Percentiles rank a stretch among this genome's conserved stretches.
Evolutionary conservation across 345 rosid genomes (phyloP).

Genomic region (Ceriops decandra): DNA sequence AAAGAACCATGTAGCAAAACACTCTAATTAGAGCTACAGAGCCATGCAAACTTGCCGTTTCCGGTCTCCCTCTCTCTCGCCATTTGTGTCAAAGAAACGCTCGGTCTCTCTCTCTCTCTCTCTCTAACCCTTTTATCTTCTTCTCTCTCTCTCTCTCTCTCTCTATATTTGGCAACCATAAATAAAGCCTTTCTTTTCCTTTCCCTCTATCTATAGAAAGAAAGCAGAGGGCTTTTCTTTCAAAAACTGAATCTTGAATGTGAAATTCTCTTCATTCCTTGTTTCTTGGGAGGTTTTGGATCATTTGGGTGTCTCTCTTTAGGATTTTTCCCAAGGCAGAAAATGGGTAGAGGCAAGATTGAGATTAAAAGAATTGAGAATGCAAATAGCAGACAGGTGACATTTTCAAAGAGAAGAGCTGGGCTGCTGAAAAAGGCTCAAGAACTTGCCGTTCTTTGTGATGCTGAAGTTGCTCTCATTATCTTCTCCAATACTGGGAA

Average conservation of each 20-base stretch:
- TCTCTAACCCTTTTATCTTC: slow-evolving; percentile 23
- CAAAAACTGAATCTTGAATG: slow-evolving; percentile 3
- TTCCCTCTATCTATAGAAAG: slow-evolving; percentile 1
- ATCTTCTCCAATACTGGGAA: slow-evolving; percentile 91
- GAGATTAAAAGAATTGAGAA: slow-evolving; percentile 94
- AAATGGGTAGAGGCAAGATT: slow-evolving; percentile 91
- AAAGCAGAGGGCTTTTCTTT: slow-evolving; percentile 2
- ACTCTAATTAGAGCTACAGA: slow-evolving; percentile 41
- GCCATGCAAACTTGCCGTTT: slow-evolving; percentile 69
- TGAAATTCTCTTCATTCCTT: neutral
- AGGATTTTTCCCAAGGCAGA: neutral
- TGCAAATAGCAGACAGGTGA: slow-evolving; percentile 92
- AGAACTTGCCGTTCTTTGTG: slow-evolving; percentile 87
- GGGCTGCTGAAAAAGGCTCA: slow-evolving; percentile 89
- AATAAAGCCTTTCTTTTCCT: slow-evolving; percentile 15
- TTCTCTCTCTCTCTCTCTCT: slow-evolving; percentile 17
- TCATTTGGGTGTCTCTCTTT: slow-evolving; percentile 9
- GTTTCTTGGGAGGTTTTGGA: neutral
- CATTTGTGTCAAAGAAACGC: slow-evolving; percentile 27
- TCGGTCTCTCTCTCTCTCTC: slow-evolving; percentile 16
- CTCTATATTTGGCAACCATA: slow-evolving; percentile 47
- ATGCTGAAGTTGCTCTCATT: slow-evolving; percentile 91
- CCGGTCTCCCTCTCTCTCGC: slow-evolving; percentile 28
- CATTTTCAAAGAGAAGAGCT: slow-evolving; percentile 87
- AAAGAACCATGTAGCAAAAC: slow-evolving; percentile 27